phyloP scores from a whole-genome alignment of 2,329 filamentous ascomycete species.

The Thermoascus crustaceus region DNA sequence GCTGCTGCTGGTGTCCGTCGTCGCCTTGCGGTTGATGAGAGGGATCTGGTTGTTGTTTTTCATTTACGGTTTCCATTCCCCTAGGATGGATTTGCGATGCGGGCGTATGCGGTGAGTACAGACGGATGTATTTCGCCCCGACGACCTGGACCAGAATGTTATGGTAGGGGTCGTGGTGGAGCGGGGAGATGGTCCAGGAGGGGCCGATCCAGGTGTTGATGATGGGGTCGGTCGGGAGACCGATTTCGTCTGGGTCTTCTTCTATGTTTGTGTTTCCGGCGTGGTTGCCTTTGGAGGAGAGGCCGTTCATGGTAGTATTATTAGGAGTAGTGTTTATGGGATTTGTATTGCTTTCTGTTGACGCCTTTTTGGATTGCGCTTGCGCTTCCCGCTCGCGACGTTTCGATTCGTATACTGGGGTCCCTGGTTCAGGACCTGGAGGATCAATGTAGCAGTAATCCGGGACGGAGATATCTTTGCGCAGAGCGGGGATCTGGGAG shows the following conservation, averaged over 20 bases:
- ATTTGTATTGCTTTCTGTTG: slow-evolving; percentile 29
- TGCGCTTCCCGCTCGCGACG: slow-evolving; percentile 15
- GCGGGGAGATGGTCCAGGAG: slow-evolving; percentile 74
- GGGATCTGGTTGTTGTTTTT: no score
- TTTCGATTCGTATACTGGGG: slow-evolving; percentile 37
- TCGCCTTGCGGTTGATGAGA: slow-evolving; percentile 1
- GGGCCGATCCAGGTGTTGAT: slow-evolving; percentile 94
- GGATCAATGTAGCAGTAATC: slow-evolving; percentile 75
- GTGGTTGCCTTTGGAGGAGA: slow-evolving; percentile 6
- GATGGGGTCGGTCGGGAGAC: slow-evolving; percentile 45
- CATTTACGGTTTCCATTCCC: slow-evolving; percentile 27
- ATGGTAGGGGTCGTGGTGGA: slow-evolving; percentile 91
- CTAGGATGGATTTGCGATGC: slow-evolving; percentile 32
- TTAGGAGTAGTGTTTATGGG: not conserved
- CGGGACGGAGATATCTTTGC: slow-evolving; percentile 67
- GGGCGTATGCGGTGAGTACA: slow-evolving; percentile 65
- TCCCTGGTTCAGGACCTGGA: slow-evolving; percentile 46
- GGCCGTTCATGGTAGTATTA: slow-evolving; percentile 2
- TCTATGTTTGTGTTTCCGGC: slow-evolving; percentile 3
- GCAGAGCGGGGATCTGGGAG: slow-evolving; percentile 66
- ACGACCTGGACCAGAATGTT: slow-evolving; percentile 87
- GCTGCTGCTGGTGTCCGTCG: not conserved
- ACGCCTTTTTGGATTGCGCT: slow-evolving; percentile 12
- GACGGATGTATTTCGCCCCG: slow-evolving; percentile 80
- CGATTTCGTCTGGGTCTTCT: slow-evolving; percentile 11